phyloP scores from a whole-genome alignment of 139 green algal species.

The Chlamydomonas sp. region DNA sequence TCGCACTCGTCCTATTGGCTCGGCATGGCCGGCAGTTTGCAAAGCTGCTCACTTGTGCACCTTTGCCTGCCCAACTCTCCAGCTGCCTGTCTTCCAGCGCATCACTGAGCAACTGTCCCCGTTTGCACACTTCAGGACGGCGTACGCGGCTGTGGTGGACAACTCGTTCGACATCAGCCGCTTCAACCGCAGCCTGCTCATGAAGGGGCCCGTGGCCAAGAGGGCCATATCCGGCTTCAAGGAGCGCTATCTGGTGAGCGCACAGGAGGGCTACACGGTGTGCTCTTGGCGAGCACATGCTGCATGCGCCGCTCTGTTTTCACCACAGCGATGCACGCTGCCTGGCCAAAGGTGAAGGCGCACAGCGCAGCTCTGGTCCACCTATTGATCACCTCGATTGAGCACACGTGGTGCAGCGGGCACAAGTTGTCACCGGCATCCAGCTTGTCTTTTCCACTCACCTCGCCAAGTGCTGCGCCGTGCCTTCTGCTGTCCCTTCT shows the following conservation, averaged over 20 bases:
- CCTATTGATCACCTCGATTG: not conserved
- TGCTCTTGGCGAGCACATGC: no score
- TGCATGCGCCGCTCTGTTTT: no score
- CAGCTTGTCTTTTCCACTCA: not conserved
- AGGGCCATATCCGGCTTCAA: constrained; percentile 49
- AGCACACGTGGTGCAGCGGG: constrained; percentile 1
- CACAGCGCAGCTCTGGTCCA: not conserved
- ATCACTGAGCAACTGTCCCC: not conserved
- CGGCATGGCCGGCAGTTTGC: no score
- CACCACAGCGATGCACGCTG: no score
- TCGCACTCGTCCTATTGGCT: no score
- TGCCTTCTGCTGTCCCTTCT: not conserved
- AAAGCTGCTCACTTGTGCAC: no score
- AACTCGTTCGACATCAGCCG: constrained; percentile 47
- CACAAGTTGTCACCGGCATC: not conserved
- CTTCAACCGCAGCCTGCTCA: constrained; percentile 52
- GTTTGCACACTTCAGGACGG: constrained; percentile 11
- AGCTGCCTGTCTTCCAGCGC: not conserved
- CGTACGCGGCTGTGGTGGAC: constrained; percentile 28
- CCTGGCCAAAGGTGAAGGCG: not conserved
- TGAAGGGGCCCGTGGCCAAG: constrained; percentile 52
- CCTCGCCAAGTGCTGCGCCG: not conserved
- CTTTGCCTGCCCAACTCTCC: no score
- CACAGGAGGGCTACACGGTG: not conserved
- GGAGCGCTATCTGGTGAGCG: constrained; percentile 50